These are phyloP conservation scores for Fraxinus americana DNA, from an alignment of 257 asterid genomes.

Conservation along the genomic window DNA sequence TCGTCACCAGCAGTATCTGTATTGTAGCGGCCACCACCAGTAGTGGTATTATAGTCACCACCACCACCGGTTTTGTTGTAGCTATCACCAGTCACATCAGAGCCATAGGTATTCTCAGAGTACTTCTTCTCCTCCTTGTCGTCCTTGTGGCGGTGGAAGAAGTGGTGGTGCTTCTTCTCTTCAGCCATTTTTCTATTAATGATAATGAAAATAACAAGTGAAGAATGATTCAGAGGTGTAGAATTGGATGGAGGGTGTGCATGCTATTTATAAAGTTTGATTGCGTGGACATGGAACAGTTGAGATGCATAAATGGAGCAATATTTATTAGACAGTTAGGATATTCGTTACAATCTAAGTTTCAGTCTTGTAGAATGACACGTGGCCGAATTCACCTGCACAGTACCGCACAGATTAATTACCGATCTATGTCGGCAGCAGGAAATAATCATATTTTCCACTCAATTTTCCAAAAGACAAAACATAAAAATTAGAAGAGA, in stretches of 20 bases:
- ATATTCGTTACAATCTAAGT: background rate
- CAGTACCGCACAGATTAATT: too few species aligned
- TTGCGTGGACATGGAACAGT: background rate
- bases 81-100: background rate
- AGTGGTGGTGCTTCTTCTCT: conserved; percentile 31
- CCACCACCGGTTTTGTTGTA: background rate
- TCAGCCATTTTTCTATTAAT: background rate
- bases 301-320: background rate
- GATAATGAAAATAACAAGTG: background rate
- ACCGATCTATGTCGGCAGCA: too few species aligned
- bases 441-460: too few species aligned
- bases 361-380: too few species aligned
- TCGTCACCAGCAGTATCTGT: background rate
- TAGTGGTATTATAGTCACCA: background rate
- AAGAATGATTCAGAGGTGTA: background rate
- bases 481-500: too few species aligned
- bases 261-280: background rate
- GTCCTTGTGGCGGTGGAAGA: conserved; percentile 16
- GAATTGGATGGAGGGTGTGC: background rate
- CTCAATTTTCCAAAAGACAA: too few species aligned
- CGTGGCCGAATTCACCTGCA: too few species aligned
- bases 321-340: background rate
- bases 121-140: background rate
- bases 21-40: background rate
- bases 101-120: conserved; percentile 36